phyloP scores from a whole-genome alignment of 495 filamentous ascomycete species.

The Xylaria scruposa region DNA sequence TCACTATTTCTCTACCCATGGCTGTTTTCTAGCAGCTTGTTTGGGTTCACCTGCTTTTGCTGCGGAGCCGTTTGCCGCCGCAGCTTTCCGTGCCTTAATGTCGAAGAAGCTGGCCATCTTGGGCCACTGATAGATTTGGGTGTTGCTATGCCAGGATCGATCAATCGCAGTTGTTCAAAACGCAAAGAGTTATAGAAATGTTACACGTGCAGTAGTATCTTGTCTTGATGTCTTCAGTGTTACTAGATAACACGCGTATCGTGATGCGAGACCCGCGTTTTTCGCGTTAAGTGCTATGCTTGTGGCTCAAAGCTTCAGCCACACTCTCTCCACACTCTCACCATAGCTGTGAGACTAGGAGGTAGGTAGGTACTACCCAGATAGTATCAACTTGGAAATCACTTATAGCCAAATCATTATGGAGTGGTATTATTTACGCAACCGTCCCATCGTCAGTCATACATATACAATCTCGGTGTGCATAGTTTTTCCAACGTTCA shows the following conservation, averaged over 20 bases:
- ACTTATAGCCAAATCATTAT: neutral
- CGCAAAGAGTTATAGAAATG: neutral
- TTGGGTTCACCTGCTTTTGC: constrained; percentile 61
- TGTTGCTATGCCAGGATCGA: neutral
- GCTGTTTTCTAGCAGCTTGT: constrained; percentile 72
- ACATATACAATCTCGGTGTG: neutral
- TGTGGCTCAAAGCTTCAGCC: constrained; percentile 27
- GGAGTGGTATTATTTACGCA: constrained; percentile 1
- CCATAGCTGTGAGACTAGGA: no score
- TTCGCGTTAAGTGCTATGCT: constrained; percentile 24
- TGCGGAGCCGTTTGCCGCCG: constrained; percentile 63
- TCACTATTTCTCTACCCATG: constrained; percentile 99
- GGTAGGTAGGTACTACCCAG: no score
- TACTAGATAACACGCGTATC: neutral
- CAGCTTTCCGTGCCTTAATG: constrained; percentile 88
- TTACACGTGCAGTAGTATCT: neutral
- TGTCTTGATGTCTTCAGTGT: neutral
- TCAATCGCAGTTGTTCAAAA: neutral
- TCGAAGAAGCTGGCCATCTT: constrained; percentile 89
- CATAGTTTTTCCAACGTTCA: neutral
- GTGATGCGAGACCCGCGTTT: constrained; percentile 3
- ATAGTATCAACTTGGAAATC: no score
- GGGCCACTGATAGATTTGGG: neutral
- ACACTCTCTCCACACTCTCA: neutral
- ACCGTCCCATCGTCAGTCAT: constrained; percentile 4